These are phyloP conservation scores for Astragalus membranaceus DNA, from an alignment of 306 rosid species.

Conservation along the genomic window DNA sequence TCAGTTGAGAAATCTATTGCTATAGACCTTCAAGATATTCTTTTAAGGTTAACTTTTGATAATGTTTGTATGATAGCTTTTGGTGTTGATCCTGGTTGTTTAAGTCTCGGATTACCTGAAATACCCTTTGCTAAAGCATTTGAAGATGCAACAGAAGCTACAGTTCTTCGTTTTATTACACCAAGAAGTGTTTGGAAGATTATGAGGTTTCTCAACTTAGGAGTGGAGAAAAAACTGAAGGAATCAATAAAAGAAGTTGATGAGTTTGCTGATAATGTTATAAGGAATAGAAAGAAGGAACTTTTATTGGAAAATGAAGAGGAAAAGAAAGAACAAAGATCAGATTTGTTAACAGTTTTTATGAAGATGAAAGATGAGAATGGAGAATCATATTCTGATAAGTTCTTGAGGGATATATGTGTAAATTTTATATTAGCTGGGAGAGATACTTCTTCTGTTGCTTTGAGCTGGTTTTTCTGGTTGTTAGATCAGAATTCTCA, in stretches of 20 bases:
- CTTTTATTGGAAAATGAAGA: constrained; percentile 24
- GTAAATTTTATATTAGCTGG: constrained; percentile 92
- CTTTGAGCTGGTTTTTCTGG: constrained; percentile 97
- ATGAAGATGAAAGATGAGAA: constrained; percentile 67
- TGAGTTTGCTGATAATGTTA: constrained; percentile 71
- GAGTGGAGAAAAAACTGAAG: constrained; percentile 56
- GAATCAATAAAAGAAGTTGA: constrained; percentile 57
- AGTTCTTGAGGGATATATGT: constrained; percentile 87
- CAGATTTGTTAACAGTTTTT: constrained; percentile 68
- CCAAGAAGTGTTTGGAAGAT: constrained; percentile 59
- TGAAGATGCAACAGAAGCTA: constrained; percentile 85
- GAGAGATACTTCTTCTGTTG: constrained; percentile 94
- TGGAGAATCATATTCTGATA: constrained; percentile 54
- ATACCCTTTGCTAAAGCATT: constrained; percentile 84
- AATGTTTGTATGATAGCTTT: constrained; percentile 91
- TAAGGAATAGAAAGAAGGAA: constrained; percentile 67
- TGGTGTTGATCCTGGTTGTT: constrained; percentile 91
- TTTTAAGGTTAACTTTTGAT: constrained; percentile 75
- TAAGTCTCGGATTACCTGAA: constrained; percentile 28
- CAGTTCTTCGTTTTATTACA: constrained; percentile 57
- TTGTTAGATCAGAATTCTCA: constrained; percentile 53
- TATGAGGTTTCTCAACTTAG: constrained; percentile 67
- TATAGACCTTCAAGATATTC: constrained; percentile 73
- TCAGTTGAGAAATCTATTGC: constrained; percentile 11
- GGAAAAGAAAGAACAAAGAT: constrained; percentile 7